Evolutionary conservation across 2,329 filamentous ascomycete genomes (phyloP).

Genomic region (Didymella arachidicola): DNA sequence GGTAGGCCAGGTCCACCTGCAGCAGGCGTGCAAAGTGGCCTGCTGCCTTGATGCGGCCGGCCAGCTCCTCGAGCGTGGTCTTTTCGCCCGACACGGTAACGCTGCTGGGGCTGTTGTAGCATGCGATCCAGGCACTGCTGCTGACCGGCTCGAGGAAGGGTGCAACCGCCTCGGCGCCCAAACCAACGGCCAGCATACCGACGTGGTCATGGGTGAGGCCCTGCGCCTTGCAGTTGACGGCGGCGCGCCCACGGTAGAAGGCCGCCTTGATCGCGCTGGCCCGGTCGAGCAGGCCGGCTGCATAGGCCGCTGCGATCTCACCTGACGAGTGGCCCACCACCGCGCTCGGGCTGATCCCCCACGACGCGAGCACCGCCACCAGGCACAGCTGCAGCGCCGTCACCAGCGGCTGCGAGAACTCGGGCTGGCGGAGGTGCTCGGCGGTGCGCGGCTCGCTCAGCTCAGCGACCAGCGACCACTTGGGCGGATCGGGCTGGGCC

Average conservation of each 20-base stretch:
- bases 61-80: too few relatives aligned
- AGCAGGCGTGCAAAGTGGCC: too few relatives aligned
- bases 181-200: slow-evolving; percentile 3
- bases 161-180: neutral
- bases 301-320: slow-evolving; percentile 32
- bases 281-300: neutral
- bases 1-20: too few relatives aligned
- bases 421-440: slow-evolving; percentile 4
- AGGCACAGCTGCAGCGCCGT: slow-evolving; percentile 28
- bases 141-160: slow-evolving; percentile 2
- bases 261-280: slow-evolving; percentile 10
- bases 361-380: slow-evolving; percentile 12
- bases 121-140: slow-evolving; percentile 8
- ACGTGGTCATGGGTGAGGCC: neutral
- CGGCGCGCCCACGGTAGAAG: slow-evolving; percentile 11
- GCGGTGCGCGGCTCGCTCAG: neutral
- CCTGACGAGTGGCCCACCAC: slow-evolving; percentile 23
- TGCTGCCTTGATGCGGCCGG: too few relatives aligned
- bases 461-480: neutral
- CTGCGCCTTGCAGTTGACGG: slow-evolving; percentile 5
- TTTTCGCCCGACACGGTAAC: neutral
- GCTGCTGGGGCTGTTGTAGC: slow-evolving; percentile 48
- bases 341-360: slow-evolving; percentile 17
- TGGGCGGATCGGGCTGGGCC: too few relatives aligned
- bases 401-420: slow-evolving; percentile 28